Evolutionary conservation across 1,284 basidiomycete genomes (phyloP).

Genomic region (Flammula alnicola): DNA sequence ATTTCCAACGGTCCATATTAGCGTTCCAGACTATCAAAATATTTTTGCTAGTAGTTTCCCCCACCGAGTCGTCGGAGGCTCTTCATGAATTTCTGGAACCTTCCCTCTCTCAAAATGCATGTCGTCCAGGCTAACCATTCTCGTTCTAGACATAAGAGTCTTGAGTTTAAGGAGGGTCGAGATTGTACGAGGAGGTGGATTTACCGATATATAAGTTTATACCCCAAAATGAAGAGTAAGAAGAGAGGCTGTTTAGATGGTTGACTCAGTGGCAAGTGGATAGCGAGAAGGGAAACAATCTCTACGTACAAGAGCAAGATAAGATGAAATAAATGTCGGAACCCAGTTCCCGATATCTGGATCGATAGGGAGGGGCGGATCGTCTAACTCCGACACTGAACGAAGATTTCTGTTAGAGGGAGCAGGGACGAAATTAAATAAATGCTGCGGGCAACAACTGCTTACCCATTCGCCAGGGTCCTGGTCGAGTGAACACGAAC

Average conservation of each 20-base stretch:
- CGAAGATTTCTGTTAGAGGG: slow-evolving; percentile 3
- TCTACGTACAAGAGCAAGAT: slow-evolving; percentile 20
- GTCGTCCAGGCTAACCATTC: slow-evolving; percentile 14
- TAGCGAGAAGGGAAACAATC: not conserved
- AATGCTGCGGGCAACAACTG: not conserved
- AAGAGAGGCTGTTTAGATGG: slow-evolving; percentile 14
- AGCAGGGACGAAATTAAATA: not conserved
- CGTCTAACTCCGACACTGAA: slow-evolving; percentile 15
- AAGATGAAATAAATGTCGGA: slow-evolving; percentile 21
- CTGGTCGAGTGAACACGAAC: slow-evolving; percentile 22
- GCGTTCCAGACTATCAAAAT: slow-evolving; percentile 7
- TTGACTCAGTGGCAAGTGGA: not conserved
- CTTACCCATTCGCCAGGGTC: slow-evolving; percentile 23
- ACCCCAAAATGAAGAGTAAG: slow-evolving; percentile 12
- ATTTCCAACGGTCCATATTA: too few relatives aligned
- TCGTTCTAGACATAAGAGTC: slow-evolving; percentile 8
- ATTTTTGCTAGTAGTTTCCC: slow-evolving; percentile 16
- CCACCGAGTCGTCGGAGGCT: slow-evolving; percentile 15
- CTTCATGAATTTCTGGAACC: slow-evolving; percentile 17
- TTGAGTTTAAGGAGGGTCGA: not conserved
- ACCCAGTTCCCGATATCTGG: slow-evolving; percentile 22
- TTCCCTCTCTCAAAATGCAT: slow-evolving; percentile 21
- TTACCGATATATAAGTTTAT: slow-evolving; percentile 19
- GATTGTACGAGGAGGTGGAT: not conserved
- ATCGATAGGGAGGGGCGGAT: slow-evolving; percentile 11